Base-by-base conservation (phyloP, 2,329 filamentous ascomycete genomes). In the Lanzia echinophila region DNA sequence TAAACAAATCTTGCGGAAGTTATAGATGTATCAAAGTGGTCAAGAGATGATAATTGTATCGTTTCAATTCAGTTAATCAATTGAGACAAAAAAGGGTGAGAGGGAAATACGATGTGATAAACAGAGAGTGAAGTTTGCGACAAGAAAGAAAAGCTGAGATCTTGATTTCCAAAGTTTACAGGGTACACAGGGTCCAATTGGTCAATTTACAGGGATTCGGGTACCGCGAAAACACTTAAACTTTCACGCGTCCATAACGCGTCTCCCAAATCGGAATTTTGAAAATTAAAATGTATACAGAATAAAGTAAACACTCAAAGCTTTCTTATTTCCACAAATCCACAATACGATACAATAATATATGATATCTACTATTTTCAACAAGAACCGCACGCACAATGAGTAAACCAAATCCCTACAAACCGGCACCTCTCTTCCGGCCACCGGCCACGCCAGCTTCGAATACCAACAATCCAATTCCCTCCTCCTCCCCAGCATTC, bases 401-500 rank as follows among this genome's bases (percentile, higher is more conserved):
- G 65, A 65, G 58, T 54, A 59, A 57, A 52, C 57, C 57, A 53
- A 56, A 62, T 39, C 56, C 38, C 41, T 56, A 59, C 38, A 63
- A 63, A 47, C 38, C 60, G 52, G 60, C 60, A 31, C 62, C 63
- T 50, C 53, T 62, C 24, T 67, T 69, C 53, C 62, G 57, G 53
- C 51, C 56, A 19, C 60, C 62, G 34, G 50, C 60, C 13, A 64
- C 64, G 19, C 64, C 64, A 28, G 59, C 61, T n/a, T n/a, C n/a
- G 7, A 50, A 58, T 11, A 48, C 32, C 39, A 36, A 47, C 20
- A 83, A 87, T 48, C 79, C 80, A 41, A 83, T 94, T 57, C 89
- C 89, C 4, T 96, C 91, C 0, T 95, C 90, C 0, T 96, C 90
- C 19, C 90, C 91, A 8, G 90, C 87, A 39, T 96, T 96, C 71